Conservation (phyloP, 2,329 filamentous ascomycete genomes). For the Alternaria gansuensis region DNA sequence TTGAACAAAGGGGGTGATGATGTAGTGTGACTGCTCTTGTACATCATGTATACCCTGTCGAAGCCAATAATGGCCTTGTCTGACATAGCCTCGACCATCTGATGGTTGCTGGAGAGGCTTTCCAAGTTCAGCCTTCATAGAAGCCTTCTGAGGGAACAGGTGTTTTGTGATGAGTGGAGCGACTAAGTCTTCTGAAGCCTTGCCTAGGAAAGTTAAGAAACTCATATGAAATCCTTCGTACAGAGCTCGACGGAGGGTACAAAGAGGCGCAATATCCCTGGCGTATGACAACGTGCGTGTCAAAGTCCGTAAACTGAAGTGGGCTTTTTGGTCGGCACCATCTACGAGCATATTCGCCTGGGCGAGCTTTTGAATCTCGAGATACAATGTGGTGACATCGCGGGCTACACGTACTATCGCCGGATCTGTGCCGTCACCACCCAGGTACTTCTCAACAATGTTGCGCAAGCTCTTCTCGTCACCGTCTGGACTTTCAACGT, state of each 20-base stretch:
- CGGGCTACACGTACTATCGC: slow-evolving; percentile 74
- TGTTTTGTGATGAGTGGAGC: slow-evolving; percentile 82
- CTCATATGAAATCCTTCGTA: slow-evolving; percentile 99
- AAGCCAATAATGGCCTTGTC: slow-evolving; percentile 91
- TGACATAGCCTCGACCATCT: slow-evolving; percentile 80
- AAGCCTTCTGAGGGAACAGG: slow-evolving; percentile 75
- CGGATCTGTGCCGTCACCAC: slow-evolving; percentile 69
- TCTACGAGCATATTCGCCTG: slow-evolving; percentile 88
- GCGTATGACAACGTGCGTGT: slow-evolving; percentile 91
- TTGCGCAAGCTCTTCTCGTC: slow-evolving; percentile 85
- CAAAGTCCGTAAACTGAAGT: slow-evolving; percentile 94
- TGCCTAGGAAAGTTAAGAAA: slow-evolving; percentile 87
- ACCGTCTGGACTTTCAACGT: slow-evolving; percentile 87
- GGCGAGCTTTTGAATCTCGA: slow-evolving; percentile 83
- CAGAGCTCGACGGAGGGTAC: slow-evolving; percentile 83
- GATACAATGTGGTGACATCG: slow-evolving; percentile 86
- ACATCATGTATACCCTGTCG: slow-evolving; percentile 74
- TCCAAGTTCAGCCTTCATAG: slow-evolving; percentile 75
- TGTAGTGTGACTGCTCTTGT: slow-evolving; percentile 85
- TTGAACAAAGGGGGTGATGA: slow-evolving; percentile 94
- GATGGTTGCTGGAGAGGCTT: slow-evolving; percentile 79
- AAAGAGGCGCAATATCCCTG: slow-evolving; percentile 81
- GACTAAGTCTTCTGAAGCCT: slow-evolving; percentile 80
- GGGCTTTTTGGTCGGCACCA: slow-evolving; percentile 92
- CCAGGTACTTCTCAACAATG: slow-evolving; percentile 89